These are phyloP conservation scores for Macrocystidia cucumis DNA, from an alignment of 1,284 basidiomycete species.

Conservation along the genomic window DNA sequence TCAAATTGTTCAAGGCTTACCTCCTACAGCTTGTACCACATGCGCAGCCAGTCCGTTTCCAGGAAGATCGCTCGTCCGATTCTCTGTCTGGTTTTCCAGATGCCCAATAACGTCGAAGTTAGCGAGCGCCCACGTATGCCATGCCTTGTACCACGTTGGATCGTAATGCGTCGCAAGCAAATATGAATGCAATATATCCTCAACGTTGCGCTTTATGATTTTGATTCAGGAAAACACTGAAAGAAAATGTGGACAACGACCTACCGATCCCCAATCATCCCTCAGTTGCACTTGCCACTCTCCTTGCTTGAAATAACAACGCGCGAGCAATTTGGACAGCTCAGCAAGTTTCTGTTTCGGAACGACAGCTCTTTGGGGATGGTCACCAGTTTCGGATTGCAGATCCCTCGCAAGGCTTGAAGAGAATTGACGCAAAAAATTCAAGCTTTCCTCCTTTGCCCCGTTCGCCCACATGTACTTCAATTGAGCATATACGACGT, in stretches of 20 bases:
- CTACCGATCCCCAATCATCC: conserved; percentile 73
- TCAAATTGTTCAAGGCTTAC: conserved; percentile 26
- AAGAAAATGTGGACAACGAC: conserved; percentile 16
- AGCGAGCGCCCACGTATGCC: conserved; percentile 98
- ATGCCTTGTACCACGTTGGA: conserved; percentile 95
- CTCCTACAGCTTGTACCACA: conserved; percentile 93
- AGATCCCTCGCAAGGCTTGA: conserved; percentile 73
- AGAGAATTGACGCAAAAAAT: conserved; percentile 85
- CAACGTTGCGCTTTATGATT: conserved; percentile 57
- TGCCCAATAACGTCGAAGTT: conserved; percentile 94
- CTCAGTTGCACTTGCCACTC: conserved; percentile 88
- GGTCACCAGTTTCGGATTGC: conserved; percentile 43
- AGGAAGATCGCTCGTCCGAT: conserved; percentile 58
- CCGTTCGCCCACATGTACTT: conserved; percentile 97
- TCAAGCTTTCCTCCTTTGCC: conserved; percentile 73
- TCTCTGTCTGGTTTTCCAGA: conserved; percentile 63
- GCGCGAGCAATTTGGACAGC: conserved; percentile 83
- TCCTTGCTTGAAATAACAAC: conserved; percentile 96
- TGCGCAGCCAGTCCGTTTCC: conserved; percentile 73
- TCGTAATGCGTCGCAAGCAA: conserved; percentile 89
- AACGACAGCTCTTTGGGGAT: conserved; percentile 36
- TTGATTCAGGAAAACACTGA: conserved; percentile 8
- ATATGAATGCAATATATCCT: conserved; percentile 83
- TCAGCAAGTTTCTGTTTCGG: conserved; percentile 66
- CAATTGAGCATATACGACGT: conserved; percentile 95